phyloP scores from a whole-genome alignment of 345 rosid species.

The Camelina laxa region DNA sequence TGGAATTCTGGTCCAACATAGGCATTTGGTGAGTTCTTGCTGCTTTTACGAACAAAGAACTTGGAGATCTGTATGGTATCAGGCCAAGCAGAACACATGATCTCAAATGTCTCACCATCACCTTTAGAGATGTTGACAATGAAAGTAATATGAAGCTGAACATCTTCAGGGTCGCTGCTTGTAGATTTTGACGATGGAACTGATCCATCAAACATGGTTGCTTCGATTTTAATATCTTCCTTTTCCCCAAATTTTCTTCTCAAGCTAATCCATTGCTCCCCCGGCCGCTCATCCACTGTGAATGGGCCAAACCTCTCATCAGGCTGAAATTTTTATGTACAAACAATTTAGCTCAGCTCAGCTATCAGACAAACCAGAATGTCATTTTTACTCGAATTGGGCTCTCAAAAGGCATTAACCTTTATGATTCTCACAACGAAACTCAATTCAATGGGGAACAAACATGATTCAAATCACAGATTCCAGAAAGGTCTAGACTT shows the following conservation, averaged over 20 bases:
- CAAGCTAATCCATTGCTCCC: slow-evolving; percentile 86
- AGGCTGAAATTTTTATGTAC: slow-evolving; percentile 51
- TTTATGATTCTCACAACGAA: neutral
- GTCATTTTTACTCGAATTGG: neutral
- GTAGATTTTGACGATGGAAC: slow-evolving; percentile 52
- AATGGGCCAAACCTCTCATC: slow-evolving; percentile 55
- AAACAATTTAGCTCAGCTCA: slow-evolving; percentile 5
- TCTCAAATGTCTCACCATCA: slow-evolving; percentile 59
- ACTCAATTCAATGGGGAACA: neutral
- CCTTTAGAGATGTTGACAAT: slow-evolving; percentile 66
- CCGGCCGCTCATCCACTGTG: slow-evolving; percentile 64
- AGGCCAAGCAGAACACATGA: slow-evolving; percentile 87
- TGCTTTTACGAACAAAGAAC: slow-evolving; percentile 53
- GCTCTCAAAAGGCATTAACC: neutral
- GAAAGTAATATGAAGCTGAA: slow-evolving; percentile 70
- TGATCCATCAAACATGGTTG: slow-evolving; percentile 83
- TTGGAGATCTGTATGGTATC: slow-evolving; percentile 64
- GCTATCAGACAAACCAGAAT: neutral
- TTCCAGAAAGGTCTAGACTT: neutral
- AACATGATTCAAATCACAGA: neutral
- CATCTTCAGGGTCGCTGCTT: slow-evolving; percentile 44
- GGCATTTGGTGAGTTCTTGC: slow-evolving; percentile 44
- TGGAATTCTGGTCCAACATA: slow-evolving; percentile 78
- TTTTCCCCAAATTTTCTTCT: slow-evolving; percentile 59
- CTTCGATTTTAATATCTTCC: slow-evolving; percentile 84